These are phyloP conservation scores for Pythium plurisporium DNA, from an alignment of 352 stramenopile genomes.

Conservation along the genomic window DNA sequence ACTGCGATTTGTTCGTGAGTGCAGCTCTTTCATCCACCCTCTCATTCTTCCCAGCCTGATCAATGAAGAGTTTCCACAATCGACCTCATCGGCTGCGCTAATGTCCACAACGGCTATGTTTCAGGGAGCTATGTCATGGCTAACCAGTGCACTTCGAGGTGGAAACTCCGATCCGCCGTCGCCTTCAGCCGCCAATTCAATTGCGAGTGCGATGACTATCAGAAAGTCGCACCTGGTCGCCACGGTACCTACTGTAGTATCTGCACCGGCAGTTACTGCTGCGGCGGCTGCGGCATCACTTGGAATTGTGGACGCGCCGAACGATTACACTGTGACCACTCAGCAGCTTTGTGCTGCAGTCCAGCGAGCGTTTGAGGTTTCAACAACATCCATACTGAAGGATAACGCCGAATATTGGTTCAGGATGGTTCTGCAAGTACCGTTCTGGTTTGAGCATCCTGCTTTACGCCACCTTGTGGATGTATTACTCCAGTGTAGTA, in stretches of 20 bases:
- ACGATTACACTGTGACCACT: slow-evolving; percentile 46
- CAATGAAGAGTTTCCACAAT: slow-evolving; percentile 27
- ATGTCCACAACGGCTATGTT: slow-evolving; percentile 26
- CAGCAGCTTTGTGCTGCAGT: slow-evolving; percentile 51
- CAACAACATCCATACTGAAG: slow-evolving; percentile 29
- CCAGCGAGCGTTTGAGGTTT: slow-evolving; percentile 59
- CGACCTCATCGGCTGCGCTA: slow-evolving; percentile 15
- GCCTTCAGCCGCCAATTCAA: slow-evolving; percentile 24
- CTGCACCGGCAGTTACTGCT: slow-evolving; percentile 19
- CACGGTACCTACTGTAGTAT: slow-evolving; percentile 18
- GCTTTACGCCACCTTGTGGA: slow-evolving; percentile 65
- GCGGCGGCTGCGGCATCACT: slow-evolving; percentile 38
- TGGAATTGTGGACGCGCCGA: slow-evolving; percentile 39
- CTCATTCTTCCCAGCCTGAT: slow-evolving; percentile 26
- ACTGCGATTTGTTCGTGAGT: slow-evolving; percentile 71
- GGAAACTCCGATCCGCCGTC: slow-evolving; percentile 20
- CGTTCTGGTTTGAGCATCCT: slow-evolving; percentile 76
- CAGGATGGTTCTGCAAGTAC: slow-evolving; percentile 58
- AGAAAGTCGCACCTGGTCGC: slow-evolving; percentile 27
- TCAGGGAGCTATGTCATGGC: slow-evolving; percentile 31
- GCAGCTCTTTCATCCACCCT: slow-evolving; percentile 32
- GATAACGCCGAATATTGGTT: slow-evolving; percentile 57
- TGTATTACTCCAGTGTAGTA: slow-evolving; percentile 61
- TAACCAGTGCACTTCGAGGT: slow-evolving; percentile 24
- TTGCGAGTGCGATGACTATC: slow-evolving; percentile 24